Conservation (phyloP, 2,329 filamentous ascomycete species). For the Neoscytalidium dimidiatum region DNA sequence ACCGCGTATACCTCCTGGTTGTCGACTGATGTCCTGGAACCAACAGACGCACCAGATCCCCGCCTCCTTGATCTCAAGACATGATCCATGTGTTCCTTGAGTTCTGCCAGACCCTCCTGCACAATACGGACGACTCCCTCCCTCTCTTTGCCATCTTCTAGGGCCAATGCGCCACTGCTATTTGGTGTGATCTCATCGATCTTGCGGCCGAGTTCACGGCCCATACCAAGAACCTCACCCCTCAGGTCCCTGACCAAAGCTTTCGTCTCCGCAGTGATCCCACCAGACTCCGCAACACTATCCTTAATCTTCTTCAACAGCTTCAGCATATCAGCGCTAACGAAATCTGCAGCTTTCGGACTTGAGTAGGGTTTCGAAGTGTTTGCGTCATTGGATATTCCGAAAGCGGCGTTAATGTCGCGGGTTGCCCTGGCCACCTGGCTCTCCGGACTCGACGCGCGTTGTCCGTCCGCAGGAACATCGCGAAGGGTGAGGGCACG, state of each 20-base stretch:
- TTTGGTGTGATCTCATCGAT: constrained; percentile 69
- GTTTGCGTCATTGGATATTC: constrained; percentile 25
- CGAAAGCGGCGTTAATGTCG: constrained; percentile 27
- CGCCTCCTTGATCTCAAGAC: constrained; percentile 75
- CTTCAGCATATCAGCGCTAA: constrained; percentile 76
- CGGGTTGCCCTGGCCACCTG: constrained; percentile 35
- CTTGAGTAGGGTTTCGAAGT: constrained; percentile 47
- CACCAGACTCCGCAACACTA: constrained; percentile 83
- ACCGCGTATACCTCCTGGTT: constrained; percentile 85
- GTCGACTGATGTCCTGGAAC: constrained; percentile 67
- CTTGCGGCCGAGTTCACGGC: constrained; percentile 81
- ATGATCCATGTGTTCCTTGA: constrained; percentile 81
- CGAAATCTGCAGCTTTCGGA: constrained; percentile 55
- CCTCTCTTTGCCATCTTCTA: constrained; percentile 48
- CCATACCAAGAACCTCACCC: constrained; percentile 93
- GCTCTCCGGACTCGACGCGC: constrained; percentile 13
- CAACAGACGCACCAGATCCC: constrained; percentile 62
- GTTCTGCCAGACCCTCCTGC: constrained; percentile 75
- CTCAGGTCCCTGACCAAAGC: constrained; percentile 84
- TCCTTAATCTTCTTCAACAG: constrained; percentile 87
- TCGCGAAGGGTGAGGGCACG: constrained; percentile 47
- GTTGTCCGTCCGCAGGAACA: background rate
- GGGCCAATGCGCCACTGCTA: constrained; percentile 39
- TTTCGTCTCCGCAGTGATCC: constrained; percentile 89
- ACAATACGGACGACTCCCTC: constrained; percentile 77